Conservation (phyloP, 208 protist species). For the Wallacemonas sp. region DNA sequence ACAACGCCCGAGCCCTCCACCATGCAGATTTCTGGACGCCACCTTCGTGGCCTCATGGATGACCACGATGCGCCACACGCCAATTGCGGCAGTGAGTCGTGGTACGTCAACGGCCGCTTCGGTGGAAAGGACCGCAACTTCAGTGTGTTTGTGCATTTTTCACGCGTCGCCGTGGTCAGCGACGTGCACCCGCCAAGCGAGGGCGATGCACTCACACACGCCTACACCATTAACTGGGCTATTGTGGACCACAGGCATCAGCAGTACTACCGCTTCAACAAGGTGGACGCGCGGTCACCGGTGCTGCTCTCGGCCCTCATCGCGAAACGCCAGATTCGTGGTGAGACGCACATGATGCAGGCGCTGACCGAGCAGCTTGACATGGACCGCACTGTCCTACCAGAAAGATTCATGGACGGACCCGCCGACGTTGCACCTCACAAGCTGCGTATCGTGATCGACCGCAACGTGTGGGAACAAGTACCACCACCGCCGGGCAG, state of each 20-base stretch:
- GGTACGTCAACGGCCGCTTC: slow-evolving; percentile 37
- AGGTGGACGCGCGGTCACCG: slow-evolving; percentile 39
- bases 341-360: slow-evolving; percentile 44
- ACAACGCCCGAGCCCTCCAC: background rate
- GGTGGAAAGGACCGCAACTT: slow-evolving; percentile 35
- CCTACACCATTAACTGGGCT: slow-evolving; percentile 39
- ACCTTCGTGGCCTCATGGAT: slow-evolving; percentile 22
- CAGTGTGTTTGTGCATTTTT: slow-evolving; percentile 39
- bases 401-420: slow-evolving; percentile 29
- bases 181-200: slow-evolving; percentile 27
- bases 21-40: slow-evolving; percentile 6
- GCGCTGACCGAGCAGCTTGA: slow-evolving; percentile 55
- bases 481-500: background rate
- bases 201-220: slow-evolving; percentile 19
- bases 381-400: slow-evolving; percentile 28
- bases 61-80: slow-evolving; percentile 43
- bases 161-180: slow-evolving; percentile 34
- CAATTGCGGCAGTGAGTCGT: slow-evolving; percentile 39
- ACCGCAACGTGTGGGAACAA: slow-evolving; percentile 8
- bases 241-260: slow-evolving; percentile 46
- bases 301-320: slow-evolving; percentile 39
- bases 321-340: slow-evolving; percentile 25
- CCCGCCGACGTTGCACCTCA: slow-evolving; percentile 13
- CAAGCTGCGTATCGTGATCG: slow-evolving; percentile 20
- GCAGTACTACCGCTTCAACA: slow-evolving; percentile 58